Evolutionary conservation across 768 basidiomycete genomes (phyloP).

Genomic region (Boletus rubroflammeus): DNA sequence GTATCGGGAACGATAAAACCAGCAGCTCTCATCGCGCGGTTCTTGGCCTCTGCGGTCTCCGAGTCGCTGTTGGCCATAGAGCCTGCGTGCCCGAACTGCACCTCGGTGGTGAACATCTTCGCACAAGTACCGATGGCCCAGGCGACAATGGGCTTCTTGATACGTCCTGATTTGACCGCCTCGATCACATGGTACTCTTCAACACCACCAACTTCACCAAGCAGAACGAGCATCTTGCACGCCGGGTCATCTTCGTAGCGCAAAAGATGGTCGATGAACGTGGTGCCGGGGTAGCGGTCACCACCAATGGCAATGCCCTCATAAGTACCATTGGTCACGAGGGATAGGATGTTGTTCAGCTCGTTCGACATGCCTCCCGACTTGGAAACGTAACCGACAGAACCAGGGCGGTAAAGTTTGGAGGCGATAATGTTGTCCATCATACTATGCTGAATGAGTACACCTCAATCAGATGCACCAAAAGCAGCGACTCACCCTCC

Average conservation of each 20-base stretch:
- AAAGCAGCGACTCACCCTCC: slow-evolving; percentile 63
- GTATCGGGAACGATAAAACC: slow-evolving; percentile 97
- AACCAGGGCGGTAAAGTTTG: slow-evolving; percentile 96
- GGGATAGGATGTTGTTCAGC: slow-evolving; percentile 98
- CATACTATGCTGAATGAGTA: slow-evolving; percentile 55
- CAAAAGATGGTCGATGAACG: slow-evolving; percentile 98
- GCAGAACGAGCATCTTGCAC: slow-evolving; percentile 98
- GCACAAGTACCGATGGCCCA: slow-evolving; percentile 99
- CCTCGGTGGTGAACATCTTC: slow-evolving; percentile 99
- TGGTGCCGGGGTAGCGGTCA: slow-evolving; percentile 97
- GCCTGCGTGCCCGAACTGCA: slow-evolving; percentile 99
- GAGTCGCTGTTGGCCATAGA: slow-evolving; percentile 96
- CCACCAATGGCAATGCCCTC: slow-evolving; percentile 99
- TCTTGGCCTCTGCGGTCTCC: slow-evolving; percentile 99
- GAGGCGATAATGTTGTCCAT: slow-evolving; percentile 99
- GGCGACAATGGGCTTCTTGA: slow-evolving; percentile 98
- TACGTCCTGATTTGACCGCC: slow-evolving; percentile 87
- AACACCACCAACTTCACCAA: slow-evolving; percentile 98
- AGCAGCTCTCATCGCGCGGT: slow-evolving; percentile 88
- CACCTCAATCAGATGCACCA: not conserved
- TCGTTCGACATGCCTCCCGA: slow-evolving; percentile 99
- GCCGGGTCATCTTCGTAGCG: slow-evolving; percentile 96
- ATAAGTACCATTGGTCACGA: slow-evolving; percentile 96
- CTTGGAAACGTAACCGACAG: slow-evolving; percentile 98
- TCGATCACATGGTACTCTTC: slow-evolving; percentile 99